phyloP scores from a whole-genome alignment of 495 filamentous ascomycete genomes.

The Rostrohypoxylon terebratum region DNA sequence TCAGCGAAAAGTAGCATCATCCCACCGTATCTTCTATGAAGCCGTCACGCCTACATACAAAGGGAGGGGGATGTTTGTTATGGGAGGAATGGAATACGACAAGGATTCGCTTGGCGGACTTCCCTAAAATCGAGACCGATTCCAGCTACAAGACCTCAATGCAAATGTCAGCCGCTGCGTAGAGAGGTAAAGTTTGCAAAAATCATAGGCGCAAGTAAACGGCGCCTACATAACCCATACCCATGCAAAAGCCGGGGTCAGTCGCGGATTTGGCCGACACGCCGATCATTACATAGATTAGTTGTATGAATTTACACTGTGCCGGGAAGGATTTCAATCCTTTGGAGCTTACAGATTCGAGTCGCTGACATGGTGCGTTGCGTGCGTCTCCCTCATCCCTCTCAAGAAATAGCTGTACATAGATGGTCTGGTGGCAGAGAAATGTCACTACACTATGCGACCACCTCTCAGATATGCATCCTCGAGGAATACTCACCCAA shows the following conservation, averaged over 20 bases:
- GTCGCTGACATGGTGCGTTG: not conserved
- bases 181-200: not conserved
- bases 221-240: not conserved
- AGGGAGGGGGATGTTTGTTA: not conserved
- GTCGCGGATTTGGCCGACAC: not conserved
- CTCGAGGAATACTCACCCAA: not conserved
- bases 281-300: not conserved
- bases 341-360: not conserved
- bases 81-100: not conserved
- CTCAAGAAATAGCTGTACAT: no score
- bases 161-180: not conserved
- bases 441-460: no score
- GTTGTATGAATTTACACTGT: not conserved
- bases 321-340: not conserved
- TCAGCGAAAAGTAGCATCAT: not conserved
- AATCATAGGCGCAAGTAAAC: not conserved
- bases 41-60: not conserved
- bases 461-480: no score
- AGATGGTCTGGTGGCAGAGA: not conserved
- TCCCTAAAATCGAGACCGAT: not conserved
- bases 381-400: not conserved
- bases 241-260: not conserved
- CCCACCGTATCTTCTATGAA: not conserved
- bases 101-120: not conserved
- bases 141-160: no score